Percentiles rank a stretch among this genome's conserved stretches.
Conservation (phyloP, 352 stramenopile species). For the Globisporangium solare region DNA sequence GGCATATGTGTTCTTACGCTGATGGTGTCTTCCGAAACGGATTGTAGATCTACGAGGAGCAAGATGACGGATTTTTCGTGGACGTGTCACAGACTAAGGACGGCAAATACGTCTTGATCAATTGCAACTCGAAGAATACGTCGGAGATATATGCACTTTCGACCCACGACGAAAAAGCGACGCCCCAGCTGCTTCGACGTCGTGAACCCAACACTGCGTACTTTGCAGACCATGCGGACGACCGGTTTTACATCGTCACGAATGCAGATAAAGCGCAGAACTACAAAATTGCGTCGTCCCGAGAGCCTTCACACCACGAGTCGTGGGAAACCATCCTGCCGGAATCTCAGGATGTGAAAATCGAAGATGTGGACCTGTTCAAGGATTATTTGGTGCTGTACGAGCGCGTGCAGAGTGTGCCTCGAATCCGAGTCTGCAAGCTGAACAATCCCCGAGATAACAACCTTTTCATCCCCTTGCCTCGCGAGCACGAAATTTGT, state of each 20-base stretch:
- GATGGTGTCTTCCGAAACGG: too few relatives aligned
- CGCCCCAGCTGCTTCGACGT: slow-evolving; percentile 39
- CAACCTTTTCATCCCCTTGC: slow-evolving; percentile 51
- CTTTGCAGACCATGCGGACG: slow-evolving; percentile 76
- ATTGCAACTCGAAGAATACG: slow-evolving; percentile 84
- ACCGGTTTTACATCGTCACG: slow-evolving; percentile 76
- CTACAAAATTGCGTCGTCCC: slow-evolving; percentile 59
- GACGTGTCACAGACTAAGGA: slow-evolving; percentile 86
- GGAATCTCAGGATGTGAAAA: slow-evolving; percentile 64
- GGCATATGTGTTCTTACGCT: too few relatives aligned
- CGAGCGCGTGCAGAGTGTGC: slow-evolving; percentile 65
- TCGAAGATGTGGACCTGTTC: slow-evolving; percentile 87
- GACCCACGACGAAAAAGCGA: slow-evolving; percentile 16
- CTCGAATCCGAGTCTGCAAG: slow-evolving; percentile 63
- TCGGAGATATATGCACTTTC: slow-evolving; percentile 77
- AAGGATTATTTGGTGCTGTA: slow-evolving; percentile 79
- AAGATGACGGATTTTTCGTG: slow-evolving; percentile 74
- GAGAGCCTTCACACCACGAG: slow-evolving; percentile 12
- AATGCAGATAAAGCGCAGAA: slow-evolving; percentile 68
- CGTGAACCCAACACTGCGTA: slow-evolving; percentile 67
- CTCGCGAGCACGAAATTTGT: slow-evolving; percentile 47
- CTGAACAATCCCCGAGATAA: slow-evolving; percentile 11
- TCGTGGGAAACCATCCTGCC: slow-evolving; percentile 49
- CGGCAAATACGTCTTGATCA: slow-evolving; percentile 73
- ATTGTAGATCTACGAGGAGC: slow-evolving; percentile 68